Percentiles rank a stretch among this genome's conserved stretches.
These are phyloP conservation scores for Saturnispora bothae DNA, from an alignment of 805 yeast genomes.

Conservation along the genomic window DNA sequence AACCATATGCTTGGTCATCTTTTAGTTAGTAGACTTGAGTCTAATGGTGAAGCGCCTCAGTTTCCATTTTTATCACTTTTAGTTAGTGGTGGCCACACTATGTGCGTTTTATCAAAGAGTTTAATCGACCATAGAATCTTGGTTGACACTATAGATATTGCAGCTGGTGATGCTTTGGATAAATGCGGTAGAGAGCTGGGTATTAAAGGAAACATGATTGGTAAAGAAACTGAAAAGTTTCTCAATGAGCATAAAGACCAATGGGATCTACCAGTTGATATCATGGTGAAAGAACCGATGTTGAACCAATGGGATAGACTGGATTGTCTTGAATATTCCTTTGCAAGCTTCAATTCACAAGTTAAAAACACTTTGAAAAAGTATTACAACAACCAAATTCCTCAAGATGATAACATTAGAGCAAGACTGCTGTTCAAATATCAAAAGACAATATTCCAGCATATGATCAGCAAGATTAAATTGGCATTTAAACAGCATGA, in stretches of 20 bases:
- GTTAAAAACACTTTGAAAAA: constrained; percentile 21
- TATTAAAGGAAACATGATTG: constrained; percentile 71
- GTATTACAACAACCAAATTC: constrained; percentile 14
- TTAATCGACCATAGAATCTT: constrained; percentile 60
- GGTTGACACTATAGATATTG: constrained; percentile 73
- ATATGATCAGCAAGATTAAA: constrained; percentile 54
- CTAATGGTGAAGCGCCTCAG: constrained; percentile 33
- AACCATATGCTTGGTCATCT: constrained; percentile 96
- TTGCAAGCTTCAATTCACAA: constrained; percentile 51
- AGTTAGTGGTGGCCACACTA: constrained; percentile 92
- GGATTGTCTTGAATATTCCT: constrained; percentile 50
- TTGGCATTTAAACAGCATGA: constrained; percentile 35
- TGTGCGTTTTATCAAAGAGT: constrained; percentile 60
- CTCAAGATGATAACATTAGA: constrained; percentile 18
- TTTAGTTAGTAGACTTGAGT: constrained; percentile 46
- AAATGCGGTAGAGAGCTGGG: constrained; percentile 87
- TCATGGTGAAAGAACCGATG: constrained; percentile 38
- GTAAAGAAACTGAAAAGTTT: constrained; percentile 64
- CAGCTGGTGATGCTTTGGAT: constrained; percentile 89
- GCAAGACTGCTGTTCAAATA: constrained; percentile 45
- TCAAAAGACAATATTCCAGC: constrained; percentile 62
- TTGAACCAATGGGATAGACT: constrained; percentile 36
- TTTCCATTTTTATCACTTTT: constrained; percentile 69
- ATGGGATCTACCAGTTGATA: constrained; percentile 23
- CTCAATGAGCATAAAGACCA: constrained; percentile 28